phyloP scores from a whole-genome alignment of 306 rosid genomes.

The Prinsepia uniflora region DNA sequence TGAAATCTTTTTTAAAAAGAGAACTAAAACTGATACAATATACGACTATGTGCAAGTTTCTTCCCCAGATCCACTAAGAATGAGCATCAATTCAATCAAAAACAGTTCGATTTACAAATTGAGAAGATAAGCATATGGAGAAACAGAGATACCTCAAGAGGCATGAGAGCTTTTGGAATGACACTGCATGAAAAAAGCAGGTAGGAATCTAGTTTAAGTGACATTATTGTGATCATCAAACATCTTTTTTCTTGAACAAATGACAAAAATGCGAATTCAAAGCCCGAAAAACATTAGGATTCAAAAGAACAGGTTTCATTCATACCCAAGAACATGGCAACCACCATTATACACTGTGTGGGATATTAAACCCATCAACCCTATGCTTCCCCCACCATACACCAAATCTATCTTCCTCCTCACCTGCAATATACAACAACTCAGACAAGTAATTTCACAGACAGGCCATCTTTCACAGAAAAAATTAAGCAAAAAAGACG shows the following conservation, averaged over 20 bases:
- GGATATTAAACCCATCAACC: slow-evolving; percentile 89
- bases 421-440: slow-evolving; percentile 50
- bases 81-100: not conserved
- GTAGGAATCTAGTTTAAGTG: slow-evolving; percentile 8
- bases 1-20: slow-evolving; percentile 10
- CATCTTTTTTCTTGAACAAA: not conserved
- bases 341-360: slow-evolving; percentile 82
- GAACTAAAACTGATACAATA: not conserved
- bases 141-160: slow-evolving; percentile 63
- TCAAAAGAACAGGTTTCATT: slow-evolving; percentile 15
- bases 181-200: slow-evolving; percentile 50
- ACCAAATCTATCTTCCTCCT: slow-evolving; percentile 79
- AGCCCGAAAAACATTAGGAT: not conserved
- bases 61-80: slow-evolving; percentile 1
- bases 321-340: slow-evolving; percentile 85
- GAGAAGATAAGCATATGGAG: slow-evolving; percentile 14
- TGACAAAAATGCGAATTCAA: slow-evolving; percentile 7
- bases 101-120: not conserved
- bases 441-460: slow-evolving; percentile 7
- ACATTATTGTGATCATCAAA: slow-evolving; percentile 20
- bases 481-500: slow-evolving; percentile 11
- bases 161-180: slow-evolving; percentile 91
- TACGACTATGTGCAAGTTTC: slow-evolving; percentile 11
- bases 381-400: slow-evolving; percentile 90
- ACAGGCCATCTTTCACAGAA: slow-evolving; percentile 6